These are phyloP conservation scores for Sclerotinia spermophila DNA, from an alignment of 2,329 filamentous ascomycete genomes.

Conservation along the genomic window DNA sequence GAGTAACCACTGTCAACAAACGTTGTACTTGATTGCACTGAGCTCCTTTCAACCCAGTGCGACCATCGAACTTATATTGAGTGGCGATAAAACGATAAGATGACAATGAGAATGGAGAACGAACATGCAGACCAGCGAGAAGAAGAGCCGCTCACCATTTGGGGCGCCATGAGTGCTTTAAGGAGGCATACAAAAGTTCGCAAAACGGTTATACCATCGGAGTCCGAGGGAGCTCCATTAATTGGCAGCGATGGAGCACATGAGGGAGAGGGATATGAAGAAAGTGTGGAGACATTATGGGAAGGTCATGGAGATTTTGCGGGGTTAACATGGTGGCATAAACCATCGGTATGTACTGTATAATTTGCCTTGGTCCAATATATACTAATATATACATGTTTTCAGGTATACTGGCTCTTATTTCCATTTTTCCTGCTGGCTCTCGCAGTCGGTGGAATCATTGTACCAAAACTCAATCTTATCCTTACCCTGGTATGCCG, in stretches of 20 bases:
- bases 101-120: slow-evolving; percentile 7
- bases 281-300: slow-evolving; percentile 40
- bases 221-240: slow-evolving; percentile 28
- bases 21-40: neutral
- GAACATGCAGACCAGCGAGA: neutral
- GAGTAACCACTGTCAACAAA: neutral
- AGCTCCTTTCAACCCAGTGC: slow-evolving; percentile 3
- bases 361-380: neutral
- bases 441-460: slow-evolving; percentile 77
- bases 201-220: slow-evolving; percentile 13
- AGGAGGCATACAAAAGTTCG: slow-evolving; percentile 24
- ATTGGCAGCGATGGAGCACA: slow-evolving; percentile 25
- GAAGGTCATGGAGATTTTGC: slow-evolving; percentile 55
- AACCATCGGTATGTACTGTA: slow-evolving; percentile 53
- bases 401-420: slow-evolving; percentile 76
- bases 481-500: slow-evolving; percentile 81
- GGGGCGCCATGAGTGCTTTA: slow-evolving; percentile 32
- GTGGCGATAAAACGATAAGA: slow-evolving; percentile 5
- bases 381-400: slow-evolving; percentile 30
- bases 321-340: slow-evolving; percentile 58
- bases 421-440: slow-evolving; percentile 78
- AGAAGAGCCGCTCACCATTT: slow-evolving; percentile 16
- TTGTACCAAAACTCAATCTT: slow-evolving; percentile 85
- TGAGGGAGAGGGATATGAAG: slow-evolving; percentile 4
- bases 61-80: neutral